Evolutionary conservation across 2,329 filamentous ascomycete species (phyloP).

Genomic region (Ophiobolus disseminans): DNA sequence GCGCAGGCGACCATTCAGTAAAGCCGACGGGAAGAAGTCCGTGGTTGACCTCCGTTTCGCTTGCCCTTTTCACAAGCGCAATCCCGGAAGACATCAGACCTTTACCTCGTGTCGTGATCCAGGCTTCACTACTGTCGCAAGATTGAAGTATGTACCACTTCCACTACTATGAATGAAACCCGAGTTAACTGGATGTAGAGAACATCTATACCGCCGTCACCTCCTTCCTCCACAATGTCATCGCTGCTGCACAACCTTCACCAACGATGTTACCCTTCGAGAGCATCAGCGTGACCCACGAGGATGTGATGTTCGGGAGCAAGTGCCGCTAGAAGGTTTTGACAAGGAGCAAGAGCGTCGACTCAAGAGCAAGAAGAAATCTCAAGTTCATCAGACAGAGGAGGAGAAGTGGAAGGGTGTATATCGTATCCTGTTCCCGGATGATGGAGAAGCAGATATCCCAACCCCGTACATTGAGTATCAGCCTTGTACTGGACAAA

Average conservation of each 20-base stretch:
- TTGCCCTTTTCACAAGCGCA: slow-evolving; percentile 34
- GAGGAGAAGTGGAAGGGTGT: slow-evolving; percentile 38
- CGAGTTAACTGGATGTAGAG: slow-evolving; percentile 9
- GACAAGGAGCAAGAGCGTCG: slow-evolving; percentile 35
- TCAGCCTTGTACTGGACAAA: slow-evolving; percentile 13
- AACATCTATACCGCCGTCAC: slow-evolving; percentile 35
- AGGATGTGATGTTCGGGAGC: slow-evolving; percentile 28
- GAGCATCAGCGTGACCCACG: slow-evolving; percentile 32
- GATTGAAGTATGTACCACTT: slow-evolving; percentile 25
- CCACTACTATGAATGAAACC: neutral
- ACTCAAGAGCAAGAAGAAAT: slow-evolving; percentile 35
- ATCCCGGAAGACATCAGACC: slow-evolving; percentile 31
- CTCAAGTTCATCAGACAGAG: slow-evolving; percentile 22
- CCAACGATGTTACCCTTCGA: slow-evolving; percentile 25
- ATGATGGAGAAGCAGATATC: slow-evolving; percentile 27
- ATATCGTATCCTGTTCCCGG: slow-evolving; percentile 33
- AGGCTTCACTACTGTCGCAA: slow-evolving; percentile 30
- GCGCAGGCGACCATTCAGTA: slow-evolving; percentile 23
- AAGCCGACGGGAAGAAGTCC: slow-evolving; percentile 11
- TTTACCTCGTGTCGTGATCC: slow-evolving; percentile 36
- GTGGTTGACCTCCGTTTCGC: slow-evolving; percentile 25
- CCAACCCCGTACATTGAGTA: slow-evolving; percentile 35
- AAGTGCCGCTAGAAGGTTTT: slow-evolving; percentile 30
- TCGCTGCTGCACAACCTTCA: slow-evolving; percentile 30
- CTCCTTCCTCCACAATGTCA: slow-evolving; percentile 33